A percentile compares a stretch with the other conserved stretches of the same genome.
These are phyloP conservation scores for Phaffomyces antillensis DNA, from an alignment of 805 yeast genomes.

Conservation along the genomic window DNA sequence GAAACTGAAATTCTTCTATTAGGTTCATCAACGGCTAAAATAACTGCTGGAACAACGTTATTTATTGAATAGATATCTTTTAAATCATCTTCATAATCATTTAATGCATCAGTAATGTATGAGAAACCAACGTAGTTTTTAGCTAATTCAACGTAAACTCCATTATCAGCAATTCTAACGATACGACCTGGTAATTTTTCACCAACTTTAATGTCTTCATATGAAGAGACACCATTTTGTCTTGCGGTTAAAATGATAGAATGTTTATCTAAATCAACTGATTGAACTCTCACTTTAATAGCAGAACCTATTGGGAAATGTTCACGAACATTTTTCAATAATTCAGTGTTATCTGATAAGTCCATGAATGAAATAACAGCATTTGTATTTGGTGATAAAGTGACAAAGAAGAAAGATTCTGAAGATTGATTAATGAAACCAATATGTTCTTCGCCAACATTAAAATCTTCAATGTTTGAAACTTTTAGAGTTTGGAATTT, in stretches of 20 bases:
- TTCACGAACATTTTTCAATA: conserved; percentile 43
- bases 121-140: conserved; percentile 54
- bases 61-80: conserved; percentile 42
- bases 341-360: conserved; percentile 44
- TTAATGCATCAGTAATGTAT: conserved; percentile 69
- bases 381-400: conserved; percentile 57
- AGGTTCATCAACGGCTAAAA: conserved; percentile 30
- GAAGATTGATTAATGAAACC: conserved; percentile 63
- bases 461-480: conserved; percentile 34
- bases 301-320: conserved; percentile 70
- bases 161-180: conserved; percentile 47
- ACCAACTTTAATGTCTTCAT: conserved; percentile 49
- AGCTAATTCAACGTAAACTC: conserved; percentile 66
- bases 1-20: conserved; percentile 55
- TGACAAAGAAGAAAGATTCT: conserved; percentile 58
- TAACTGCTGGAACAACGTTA: conserved; percentile 51
- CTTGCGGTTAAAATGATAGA: conserved; percentile 45
- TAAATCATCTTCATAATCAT: conserved; percentile 52
- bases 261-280: conserved; percentile 47
- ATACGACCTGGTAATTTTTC: conserved; percentile 55
- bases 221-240: conserved; percentile 31
- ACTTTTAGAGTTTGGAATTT: conserved; percentile 28
- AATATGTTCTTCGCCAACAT: conserved; percentile 41
- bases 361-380: conserved; percentile 66
- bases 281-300: conserved; percentile 46